Conservation (phyloP, 2,329 filamentous ascomycete genomes). For the Epicoccum sorghinum region DNA sequence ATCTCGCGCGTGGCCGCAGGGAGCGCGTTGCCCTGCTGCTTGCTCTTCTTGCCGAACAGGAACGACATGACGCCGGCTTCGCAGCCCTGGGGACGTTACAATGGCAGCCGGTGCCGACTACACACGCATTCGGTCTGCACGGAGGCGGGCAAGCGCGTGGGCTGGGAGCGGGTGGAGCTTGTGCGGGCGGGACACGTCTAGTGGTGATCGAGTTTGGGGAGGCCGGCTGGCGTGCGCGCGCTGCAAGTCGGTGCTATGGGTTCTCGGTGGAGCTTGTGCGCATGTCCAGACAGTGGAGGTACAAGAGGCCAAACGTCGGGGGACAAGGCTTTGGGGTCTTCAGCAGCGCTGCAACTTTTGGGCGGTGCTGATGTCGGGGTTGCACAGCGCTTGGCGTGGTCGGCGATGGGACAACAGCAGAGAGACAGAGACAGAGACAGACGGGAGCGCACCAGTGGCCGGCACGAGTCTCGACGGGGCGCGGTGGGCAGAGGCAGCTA, state of each 20-base stretch:
- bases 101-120: constrained; percentile 30
- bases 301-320: neutral
- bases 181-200: neutral
- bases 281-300: constrained; percentile 5
- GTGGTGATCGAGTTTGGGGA: constrained; percentile 14
- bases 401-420: constrained; percentile 2
- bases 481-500: neutral
- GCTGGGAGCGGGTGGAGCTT: neutral
- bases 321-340: constrained; percentile 2
- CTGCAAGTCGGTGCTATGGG: neutral
- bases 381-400: constrained; percentile 6
- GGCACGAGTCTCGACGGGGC: neutral
- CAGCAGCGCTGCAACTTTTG: constrained; percentile 8
- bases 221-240: constrained; percentile 7
- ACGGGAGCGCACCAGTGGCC: neutral
- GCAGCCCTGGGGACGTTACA: constrained; percentile 28
- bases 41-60: constrained; percentile 58
- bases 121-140: constrained; percentile 41
- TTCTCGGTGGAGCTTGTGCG: constrained; percentile 3
- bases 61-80: constrained; percentile 55
- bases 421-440: neutral
- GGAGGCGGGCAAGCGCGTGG: constrained; percentile 14
- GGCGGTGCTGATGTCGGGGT: constrained; percentile 7
- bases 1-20: constrained; percentile 63
- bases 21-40: constrained; percentile 51